These are phyloP conservation scores for Neurospora sp. DNA, from an alignment of 495 filamentous ascomycete genomes.

Conservation along the genomic window DNA sequence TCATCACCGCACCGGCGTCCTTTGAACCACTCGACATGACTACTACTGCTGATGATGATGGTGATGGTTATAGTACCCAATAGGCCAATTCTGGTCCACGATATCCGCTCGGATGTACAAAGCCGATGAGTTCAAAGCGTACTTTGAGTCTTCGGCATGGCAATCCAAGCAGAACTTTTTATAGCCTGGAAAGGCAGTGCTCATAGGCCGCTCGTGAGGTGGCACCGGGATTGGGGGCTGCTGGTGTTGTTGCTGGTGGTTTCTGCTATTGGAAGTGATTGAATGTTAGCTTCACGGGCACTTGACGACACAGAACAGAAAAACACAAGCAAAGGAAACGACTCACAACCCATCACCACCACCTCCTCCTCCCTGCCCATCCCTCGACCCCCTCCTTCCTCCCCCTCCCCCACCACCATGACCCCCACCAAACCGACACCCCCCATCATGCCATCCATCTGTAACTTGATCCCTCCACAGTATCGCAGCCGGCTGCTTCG, in stretches of 20 bases:
- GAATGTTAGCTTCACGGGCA: not conserved
- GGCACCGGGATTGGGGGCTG: not conserved
- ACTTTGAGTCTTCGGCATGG: not conserved
- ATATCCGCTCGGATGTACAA: conserved; percentile 8
- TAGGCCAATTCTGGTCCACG: not conserved
- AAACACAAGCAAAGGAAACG: not conserved
- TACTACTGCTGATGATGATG: not conserved
- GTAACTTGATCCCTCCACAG: not conserved
- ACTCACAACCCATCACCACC: not conserved
- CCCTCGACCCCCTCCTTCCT: not conserved
- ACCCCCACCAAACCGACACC: not conserved
- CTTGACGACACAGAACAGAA: too few relatives aligned
- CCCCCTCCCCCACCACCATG: not conserved
- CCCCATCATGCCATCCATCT: not conserved
- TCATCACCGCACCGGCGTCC: not conserved
- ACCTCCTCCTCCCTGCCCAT: not conserved
- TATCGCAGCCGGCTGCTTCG: conserved; percentile 3
- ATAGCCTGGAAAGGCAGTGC: not conserved
- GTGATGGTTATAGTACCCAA: not conserved
- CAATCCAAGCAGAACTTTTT: not conserved
- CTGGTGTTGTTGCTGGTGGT: not conserved
- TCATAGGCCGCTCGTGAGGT: not conserved
- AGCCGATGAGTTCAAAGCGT: not conserved
- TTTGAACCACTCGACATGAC: not conserved
- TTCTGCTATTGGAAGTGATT: not conserved